Evolutionary conservation across 1,284 basidiomycete species (phyloP).

Genomic region (Ganoderma lingzhi): DNA sequence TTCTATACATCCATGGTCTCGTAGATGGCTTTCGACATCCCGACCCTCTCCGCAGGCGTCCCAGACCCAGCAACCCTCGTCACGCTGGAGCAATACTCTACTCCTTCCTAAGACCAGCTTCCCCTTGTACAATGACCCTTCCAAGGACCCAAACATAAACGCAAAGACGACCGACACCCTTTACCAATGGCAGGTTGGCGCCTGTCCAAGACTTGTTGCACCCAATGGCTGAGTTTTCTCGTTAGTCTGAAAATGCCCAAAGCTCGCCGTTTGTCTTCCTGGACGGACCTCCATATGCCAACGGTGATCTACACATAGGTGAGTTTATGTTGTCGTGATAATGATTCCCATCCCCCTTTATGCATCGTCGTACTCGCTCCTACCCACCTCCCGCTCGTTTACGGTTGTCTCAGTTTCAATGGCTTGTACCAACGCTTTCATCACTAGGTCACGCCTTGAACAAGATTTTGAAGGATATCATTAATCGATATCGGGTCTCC

Average conservation of each 20-base stretch:
- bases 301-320: conserved; percentile 97
- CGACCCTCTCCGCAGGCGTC: conserved; percentile 41
- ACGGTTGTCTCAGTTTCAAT: not conserved
- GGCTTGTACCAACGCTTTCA: not conserved
- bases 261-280: conserved; percentile 87
- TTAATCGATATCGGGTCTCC: conserved; percentile 89
- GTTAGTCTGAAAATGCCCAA: conserved; percentile 68
- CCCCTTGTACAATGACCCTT: conserved; percentile 78
- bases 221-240: conserved; percentile 16
- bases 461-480: conserved; percentile 97
- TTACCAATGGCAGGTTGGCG: conserved; percentile 86
- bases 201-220: not conserved
- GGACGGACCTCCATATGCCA: conserved; percentile 98
- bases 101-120: conserved; percentile 88
- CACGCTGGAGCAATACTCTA: conserved; percentile 63
- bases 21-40: conserved; percentile 25
- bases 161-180: conserved; percentile 77
- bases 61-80: conserved; percentile 37
- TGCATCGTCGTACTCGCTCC: not conserved
- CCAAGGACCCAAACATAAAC: conserved; percentile 70
- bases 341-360: not conserved
- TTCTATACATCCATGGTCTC: conserved; percentile 15
- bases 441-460: conserved; percentile 91
- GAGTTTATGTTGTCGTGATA: conserved; percentile 33
- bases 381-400: not conserved